Conservation (phyloP, 2,329 filamentous ascomycete species). For the Claviceps pazoutovae region DNA sequence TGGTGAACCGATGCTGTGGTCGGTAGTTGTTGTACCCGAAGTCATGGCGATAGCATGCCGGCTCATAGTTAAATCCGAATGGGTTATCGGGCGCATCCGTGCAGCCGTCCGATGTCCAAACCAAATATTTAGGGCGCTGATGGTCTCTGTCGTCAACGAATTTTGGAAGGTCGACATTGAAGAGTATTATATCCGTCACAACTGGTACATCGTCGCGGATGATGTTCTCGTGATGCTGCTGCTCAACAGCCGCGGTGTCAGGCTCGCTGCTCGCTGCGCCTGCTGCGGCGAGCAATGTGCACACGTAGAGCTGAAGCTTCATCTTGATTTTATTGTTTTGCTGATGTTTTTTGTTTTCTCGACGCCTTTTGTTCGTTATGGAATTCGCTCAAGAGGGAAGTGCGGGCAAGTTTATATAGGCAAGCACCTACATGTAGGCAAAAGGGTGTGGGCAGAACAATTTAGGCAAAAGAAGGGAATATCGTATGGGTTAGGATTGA, state of each 20-base stretch:
- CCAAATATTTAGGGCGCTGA: slow-evolving; percentile 9
- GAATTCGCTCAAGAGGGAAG: neutral
- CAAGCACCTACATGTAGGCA: no score
- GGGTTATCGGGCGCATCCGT: slow-evolving; percentile 28
- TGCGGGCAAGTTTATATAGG: neutral
- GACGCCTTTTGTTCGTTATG: neutral
- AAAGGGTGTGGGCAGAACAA: no score
- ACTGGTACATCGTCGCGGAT: no score
- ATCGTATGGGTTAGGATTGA: no score
- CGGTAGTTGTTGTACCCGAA: slow-evolving; percentile 41
- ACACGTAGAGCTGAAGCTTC: neutral
- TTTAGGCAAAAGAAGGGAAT: no score
- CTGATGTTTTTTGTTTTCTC: no score
- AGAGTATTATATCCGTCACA: no score
- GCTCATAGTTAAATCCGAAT: slow-evolving; percentile 27
- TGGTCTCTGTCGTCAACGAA: no score
- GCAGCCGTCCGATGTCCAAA: slow-evolving; percentile 30
- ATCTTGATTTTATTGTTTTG: neutral
- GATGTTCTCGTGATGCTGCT: no score
- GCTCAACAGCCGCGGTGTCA: no score
- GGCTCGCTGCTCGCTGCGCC: neutral
- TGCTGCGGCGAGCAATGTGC: neutral
- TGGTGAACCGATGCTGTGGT: slow-evolving; percentile 23
- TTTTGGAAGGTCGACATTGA: no score
- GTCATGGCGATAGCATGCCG: slow-evolving; percentile 39